These are phyloP conservation scores for Russula vinacea DNA, from an alignment of 768 basidiomycete genomes.

Conservation along the genomic window DNA sequence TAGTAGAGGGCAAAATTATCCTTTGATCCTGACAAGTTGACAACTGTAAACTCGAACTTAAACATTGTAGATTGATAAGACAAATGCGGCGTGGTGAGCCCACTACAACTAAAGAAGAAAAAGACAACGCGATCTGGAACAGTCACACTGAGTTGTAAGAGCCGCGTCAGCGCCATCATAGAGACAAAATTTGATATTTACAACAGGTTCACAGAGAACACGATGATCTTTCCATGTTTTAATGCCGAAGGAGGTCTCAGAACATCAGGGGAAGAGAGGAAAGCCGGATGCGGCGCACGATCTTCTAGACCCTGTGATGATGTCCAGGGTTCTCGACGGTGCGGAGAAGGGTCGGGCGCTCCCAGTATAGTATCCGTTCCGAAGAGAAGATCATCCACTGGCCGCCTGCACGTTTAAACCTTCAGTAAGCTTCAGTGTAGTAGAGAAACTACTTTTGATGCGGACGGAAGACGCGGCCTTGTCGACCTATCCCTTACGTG, in stretches of 20 bases:
- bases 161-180: no score
- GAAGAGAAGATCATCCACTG: not conserved
- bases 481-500: not conserved
- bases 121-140: not conserved
- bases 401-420: not conserved
- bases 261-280: not conserved
- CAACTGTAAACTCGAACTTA: no score
- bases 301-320: not conserved
- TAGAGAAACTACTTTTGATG: not conserved
- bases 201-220: not conserved
- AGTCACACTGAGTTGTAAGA: no score
- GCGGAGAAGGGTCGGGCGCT: not conserved
- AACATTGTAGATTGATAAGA: not conserved
- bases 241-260: not conserved
- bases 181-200: not conserved
- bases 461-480: not conserved
- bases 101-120: not conserved
- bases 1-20: not conserved
- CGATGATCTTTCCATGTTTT: not conserved
- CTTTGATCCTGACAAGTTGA: no score
- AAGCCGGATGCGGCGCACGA: not conserved
- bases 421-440: no score
- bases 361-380: not conserved
- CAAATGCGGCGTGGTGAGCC: not conserved
- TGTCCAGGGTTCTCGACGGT: not conserved